These are phyloP conservation scores for Fulvia fulva DNA, from an alignment of 2,329 filamentous ascomycete species.

Conservation along the genomic window DNA sequence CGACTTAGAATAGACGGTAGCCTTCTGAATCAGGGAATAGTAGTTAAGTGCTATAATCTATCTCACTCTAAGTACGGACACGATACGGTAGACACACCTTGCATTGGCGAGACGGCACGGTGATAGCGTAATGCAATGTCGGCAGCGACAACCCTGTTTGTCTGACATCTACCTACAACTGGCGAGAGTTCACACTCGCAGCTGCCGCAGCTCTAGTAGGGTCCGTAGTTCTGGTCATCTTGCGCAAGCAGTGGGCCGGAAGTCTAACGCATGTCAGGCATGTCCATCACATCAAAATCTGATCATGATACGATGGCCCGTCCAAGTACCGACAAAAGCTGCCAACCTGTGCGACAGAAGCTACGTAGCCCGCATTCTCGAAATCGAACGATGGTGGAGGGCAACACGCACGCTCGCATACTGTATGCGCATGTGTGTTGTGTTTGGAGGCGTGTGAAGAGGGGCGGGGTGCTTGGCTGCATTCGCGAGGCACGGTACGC, in stretches of 20 bases:
- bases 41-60: no score
- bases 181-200: background rate
- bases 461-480: background rate
- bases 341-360: background rate
- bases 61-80: no score
- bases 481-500: background rate
- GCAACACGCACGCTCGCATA: background rate
- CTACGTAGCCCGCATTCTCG: no score
- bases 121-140: no score
- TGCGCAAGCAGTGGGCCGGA: background rate
- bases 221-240: background rate
- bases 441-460: background rate
- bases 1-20: no score
- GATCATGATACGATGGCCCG: background rate
- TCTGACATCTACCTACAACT: no score
- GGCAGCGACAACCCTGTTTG: no score
- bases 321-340: background rate
- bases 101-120: no score
- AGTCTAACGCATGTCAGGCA: background rate
- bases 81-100: no score
- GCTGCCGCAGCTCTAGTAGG: no score
- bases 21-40: no score
- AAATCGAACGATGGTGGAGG: background rate
- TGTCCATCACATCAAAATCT: background rate
- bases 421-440: background rate